These are phyloP conservation scores for Syncephalastrum racemosum DNA, from an alignment of 371 early-diverging fungal species.

Conservation along the genomic window DNA sequence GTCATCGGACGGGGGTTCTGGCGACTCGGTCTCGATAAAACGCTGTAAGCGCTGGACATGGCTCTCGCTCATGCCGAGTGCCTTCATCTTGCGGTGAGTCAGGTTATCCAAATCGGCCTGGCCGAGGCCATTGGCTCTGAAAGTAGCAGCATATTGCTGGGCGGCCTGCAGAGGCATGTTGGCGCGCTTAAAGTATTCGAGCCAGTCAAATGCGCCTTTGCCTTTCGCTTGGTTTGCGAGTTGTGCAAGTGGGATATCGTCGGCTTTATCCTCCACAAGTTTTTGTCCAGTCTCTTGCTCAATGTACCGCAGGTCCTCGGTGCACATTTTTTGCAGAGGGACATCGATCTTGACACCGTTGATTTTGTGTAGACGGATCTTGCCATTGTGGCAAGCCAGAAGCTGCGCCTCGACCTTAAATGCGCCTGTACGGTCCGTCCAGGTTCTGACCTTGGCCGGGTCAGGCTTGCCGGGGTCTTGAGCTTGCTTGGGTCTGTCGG, in stretches of 20 bases:
- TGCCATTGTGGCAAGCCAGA: slow-evolving; percentile 71
- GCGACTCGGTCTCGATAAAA: slow-evolving; percentile 41
- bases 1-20: slow-evolving; percentile 44
- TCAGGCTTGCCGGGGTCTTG: slow-evolving; percentile 49
- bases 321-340: slow-evolving; percentile 83
- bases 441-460: slow-evolving; percentile 71
- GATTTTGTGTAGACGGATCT: slow-evolving; percentile 87
- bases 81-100: slow-evolving; percentile 68
- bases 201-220: slow-evolving; percentile 79
- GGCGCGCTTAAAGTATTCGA: slow-evolving; percentile 80
- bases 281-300: slow-evolving; percentile 55
- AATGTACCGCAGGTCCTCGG: slow-evolving; percentile 73
- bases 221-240: slow-evolving; percentile 21
- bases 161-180: slow-evolving; percentile 75
- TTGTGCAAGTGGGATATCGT: slow-evolving; percentile 54
- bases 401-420: slow-evolving; percentile 93
- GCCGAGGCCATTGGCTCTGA: slow-evolving; percentile 80
- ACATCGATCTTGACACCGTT: slow-evolving; percentile 95
- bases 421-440: slow-evolving; percentile 91
- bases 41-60: slow-evolving; percentile 81
- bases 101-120: slow-evolving; percentile 69
- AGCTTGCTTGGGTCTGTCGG: slow-evolving; percentile 28
- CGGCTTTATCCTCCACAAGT: slow-evolving; percentile 40
- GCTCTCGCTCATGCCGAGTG: slow-evolving; percentile 77
- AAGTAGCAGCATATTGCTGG: slow-evolving; percentile 72